phyloP scores from a whole-genome alignment of 2,329 filamentous ascomycete genomes.

The Mycosphaerella sp. region DNA sequence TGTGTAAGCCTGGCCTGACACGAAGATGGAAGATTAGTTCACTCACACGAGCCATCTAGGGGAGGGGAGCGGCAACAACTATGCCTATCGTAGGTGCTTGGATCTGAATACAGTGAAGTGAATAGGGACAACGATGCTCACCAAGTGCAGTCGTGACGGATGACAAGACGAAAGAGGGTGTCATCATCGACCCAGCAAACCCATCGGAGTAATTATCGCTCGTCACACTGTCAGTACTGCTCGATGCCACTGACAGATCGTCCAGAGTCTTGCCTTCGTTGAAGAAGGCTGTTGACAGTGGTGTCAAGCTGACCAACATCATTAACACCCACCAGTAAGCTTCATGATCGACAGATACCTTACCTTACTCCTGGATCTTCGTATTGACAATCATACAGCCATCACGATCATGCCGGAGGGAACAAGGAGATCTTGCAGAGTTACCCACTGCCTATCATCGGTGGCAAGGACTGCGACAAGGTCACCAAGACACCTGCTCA shows the following conservation, averaged over 20 bases:
- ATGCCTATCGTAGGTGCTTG: constrained; percentile 55
- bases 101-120: neutral
- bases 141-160: constrained; percentile 39
- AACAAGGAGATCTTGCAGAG: constrained; percentile 67
- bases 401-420: constrained; percentile 90
- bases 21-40: constrained; percentile 26
- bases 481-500: constrained; percentile 73
- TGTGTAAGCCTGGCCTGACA: constrained; percentile 57
- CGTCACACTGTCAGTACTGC: neutral
- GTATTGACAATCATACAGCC: constrained; percentile 49
- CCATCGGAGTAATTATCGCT: constrained; percentile 59
- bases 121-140: neutral
- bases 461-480: constrained; percentile 75
- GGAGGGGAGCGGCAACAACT: constrained; percentile 74
- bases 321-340: constrained; percentile 95
- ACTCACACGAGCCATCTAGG: constrained; percentile 43
- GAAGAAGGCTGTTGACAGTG: constrained; percentile 63
- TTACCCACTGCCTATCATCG: constrained; percentile 69
- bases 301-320: constrained; percentile 80
- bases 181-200: constrained; percentile 73
- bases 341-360: neutral
- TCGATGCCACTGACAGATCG: neutral
- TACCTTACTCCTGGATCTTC: neutral
- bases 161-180: constrained; percentile 46
- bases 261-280: constrained; percentile 57